Evolutionary conservation across 2,329 filamentous ascomycete genomes (phyloP), one percentile per base, ranked within the genome.

Genomic region (Ilyonectria mors-panacis): DNA sequence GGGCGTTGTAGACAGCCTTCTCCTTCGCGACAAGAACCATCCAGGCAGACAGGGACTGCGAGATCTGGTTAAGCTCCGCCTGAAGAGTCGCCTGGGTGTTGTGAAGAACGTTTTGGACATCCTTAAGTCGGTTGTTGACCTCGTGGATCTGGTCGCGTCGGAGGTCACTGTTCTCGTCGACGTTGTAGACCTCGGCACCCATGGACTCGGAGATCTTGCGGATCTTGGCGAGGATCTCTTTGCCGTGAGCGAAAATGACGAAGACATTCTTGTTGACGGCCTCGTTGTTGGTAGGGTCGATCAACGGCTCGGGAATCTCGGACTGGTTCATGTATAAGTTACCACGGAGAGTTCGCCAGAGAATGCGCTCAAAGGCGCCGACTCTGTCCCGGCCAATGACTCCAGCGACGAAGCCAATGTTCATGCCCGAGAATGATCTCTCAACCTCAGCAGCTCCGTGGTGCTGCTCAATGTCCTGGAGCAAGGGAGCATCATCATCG

Each of bases 261-360:
- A 99, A 99, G 63, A 99, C 96, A 76, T 98, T 99, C 90, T 99
- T 99, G 85, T 93, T 91, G 75, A 97, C 88, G 71, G 93, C 87
- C 83, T 98, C 95, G 80, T 98, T 98, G 84, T 90, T 97, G 78
- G 92, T 88, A 17, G 96, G 95, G 81, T 99, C 94, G 79, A 97
- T 87, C 74, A 99, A 92, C 42, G 94, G 91, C 80, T 99, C 95
- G 8, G 94, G 92, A 69, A 99, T 99, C 86, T 99, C 96, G 45
- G 95, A 95, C 85, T 99, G 97, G 84, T 99, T 99, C 96, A 99
- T 99, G 87, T 98, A 99, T 70, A 99, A 85, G 82, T 99, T 99
- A 77, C 96, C 96, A 81, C 96, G 94, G 47, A 99, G 89, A 0
- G 97, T 98, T 77, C 96, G 91, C 96, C 96, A 99, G 58, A 99